Conservation (phyloP, 2,329 filamentous ascomycete species). For the Epichloe gansuensis region DNA sequence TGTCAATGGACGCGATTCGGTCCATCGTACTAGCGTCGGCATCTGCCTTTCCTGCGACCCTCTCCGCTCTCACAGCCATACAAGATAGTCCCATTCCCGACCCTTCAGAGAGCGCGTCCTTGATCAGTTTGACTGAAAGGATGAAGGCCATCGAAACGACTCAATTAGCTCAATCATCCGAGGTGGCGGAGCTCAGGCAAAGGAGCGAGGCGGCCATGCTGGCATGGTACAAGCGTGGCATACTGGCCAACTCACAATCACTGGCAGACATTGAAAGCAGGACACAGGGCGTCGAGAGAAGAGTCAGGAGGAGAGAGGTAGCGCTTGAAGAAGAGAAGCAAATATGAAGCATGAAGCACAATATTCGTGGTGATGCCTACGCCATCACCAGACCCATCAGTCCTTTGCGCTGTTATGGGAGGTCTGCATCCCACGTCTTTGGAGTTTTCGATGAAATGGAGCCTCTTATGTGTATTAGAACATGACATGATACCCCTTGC, state of each 20-base stretch:
- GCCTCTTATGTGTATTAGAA: too few relatives aligned
- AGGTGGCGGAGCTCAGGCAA: conserved; percentile 50
- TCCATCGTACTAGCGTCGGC: conserved; percentile 45
- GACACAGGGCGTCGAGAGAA: conserved; percentile 52
- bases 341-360: conserved; percentile 16
- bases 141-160: conserved; percentile 49
- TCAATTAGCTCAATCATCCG: conserved; percentile 48
- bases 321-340: conserved; percentile 38
- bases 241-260: conserved; percentile 54
- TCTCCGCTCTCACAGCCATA: conserved; percentile 45
- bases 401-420: too few relatives aligned
- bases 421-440: too few relatives aligned
- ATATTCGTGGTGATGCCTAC: background rate
- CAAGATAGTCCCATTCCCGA: conserved; percentile 46
- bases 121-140: conserved; percentile 47
- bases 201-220: conserved; percentile 52
- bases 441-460: too few relatives aligned
- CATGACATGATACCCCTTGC: too few relatives aligned
- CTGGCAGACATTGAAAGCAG: conserved; percentile 62
- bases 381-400: too few relatives aligned
- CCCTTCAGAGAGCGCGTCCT: conserved; percentile 37
- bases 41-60: conserved; percentile 40
- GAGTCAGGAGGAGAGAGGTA: conserved; percentile 51
- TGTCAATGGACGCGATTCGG: conserved; percentile 38
- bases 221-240: conserved; percentile 61